Evolutionary conservation across 768 basidiomycete genomes (phyloP).

Genomic region (Tylopilus sp.): DNA sequence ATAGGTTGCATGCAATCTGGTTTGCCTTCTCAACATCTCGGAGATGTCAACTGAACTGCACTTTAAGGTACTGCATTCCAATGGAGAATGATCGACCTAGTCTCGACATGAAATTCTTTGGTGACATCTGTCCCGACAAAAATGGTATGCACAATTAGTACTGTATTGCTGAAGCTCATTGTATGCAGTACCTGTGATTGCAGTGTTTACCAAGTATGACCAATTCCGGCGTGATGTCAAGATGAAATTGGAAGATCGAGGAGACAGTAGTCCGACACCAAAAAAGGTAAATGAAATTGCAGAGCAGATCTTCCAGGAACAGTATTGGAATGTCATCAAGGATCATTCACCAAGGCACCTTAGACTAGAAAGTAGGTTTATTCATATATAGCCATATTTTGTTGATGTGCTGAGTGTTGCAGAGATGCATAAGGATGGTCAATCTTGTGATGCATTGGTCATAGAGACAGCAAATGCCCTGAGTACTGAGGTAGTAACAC

Average conservation of each 20-base stretch:
- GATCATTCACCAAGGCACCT: neutral
- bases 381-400: neutral
- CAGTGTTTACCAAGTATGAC: neutral
- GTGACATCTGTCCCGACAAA: too few relatives aligned
- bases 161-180: too few relatives aligned
- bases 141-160: too few relatives aligned
- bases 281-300: neutral
- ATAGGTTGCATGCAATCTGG: too few relatives aligned
- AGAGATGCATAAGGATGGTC: neutral
- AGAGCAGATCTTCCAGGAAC: neutral
- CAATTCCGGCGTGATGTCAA: neutral
- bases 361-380: neutral
- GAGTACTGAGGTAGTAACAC: neutral
- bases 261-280: neutral
- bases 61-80: too few relatives aligned
- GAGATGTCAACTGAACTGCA: too few relatives aligned
- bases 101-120: too few relatives aligned
- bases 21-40: too few relatives aligned
- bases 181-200: too few relatives aligned
- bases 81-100: too few relatives aligned
- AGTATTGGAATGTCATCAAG: neutral
- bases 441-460: neutral
- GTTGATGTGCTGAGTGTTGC: neutral
- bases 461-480: neutral
- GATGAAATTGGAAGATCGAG: neutral